phyloP scores from a whole-genome alignment of 495 filamentous ascomycete species.

The Clohesyomyces aquaticus region DNA sequence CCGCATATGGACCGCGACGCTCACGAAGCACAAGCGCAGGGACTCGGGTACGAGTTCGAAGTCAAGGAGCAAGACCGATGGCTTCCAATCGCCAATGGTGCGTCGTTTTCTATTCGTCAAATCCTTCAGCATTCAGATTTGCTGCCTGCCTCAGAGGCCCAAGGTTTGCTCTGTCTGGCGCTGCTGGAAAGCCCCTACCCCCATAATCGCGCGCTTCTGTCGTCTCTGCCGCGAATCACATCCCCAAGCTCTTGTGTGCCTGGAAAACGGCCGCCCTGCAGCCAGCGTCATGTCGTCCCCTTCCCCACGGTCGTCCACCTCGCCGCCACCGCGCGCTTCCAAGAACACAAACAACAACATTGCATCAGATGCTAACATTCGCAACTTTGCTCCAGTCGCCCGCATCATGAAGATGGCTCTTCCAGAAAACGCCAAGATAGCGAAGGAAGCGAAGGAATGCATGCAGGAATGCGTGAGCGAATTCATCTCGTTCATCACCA shows the following conservation, averaged over 20 bases:
- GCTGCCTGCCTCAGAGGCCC: constrained; percentile 54
- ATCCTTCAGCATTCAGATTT: constrained; percentile 54
- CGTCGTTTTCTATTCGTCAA: constrained; percentile 52
- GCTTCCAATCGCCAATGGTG: constrained; percentile 99
- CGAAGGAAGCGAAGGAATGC: constrained; percentile 98
- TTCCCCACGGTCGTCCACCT: constrained; percentile 53
- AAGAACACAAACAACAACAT: constrained; percentile 32
- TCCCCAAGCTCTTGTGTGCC: constrained; percentile 32
- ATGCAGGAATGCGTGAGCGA: constrained; percentile 99
- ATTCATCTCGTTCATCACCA: constrained; percentile 99
- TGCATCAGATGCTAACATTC: constrained; percentile 81
- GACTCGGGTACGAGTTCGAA: constrained; percentile 87
- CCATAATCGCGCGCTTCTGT: constrained; percentile 50
- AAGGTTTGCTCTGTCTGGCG: constrained; percentile 51
- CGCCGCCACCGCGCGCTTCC: constrained; percentile 38
- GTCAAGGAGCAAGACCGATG: constrained; percentile 99
- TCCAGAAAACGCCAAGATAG: constrained; percentile 98
- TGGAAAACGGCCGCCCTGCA: constrained; percentile 42
- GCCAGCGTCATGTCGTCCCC: constrained; percentile 43
- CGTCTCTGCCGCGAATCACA: constrained; percentile 48
- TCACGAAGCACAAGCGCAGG: constrained; percentile 64
- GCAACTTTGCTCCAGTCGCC: constrained; percentile 89
- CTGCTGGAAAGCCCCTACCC: constrained; percentile 53
- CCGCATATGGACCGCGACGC: constrained; percentile 72
- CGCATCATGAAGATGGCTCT: constrained; percentile 98